These are phyloP conservation scores for Tillandsia fasciculata DNA, from an alignment of 176 grass and related monocot species.

Conservation along the genomic window DNA sequence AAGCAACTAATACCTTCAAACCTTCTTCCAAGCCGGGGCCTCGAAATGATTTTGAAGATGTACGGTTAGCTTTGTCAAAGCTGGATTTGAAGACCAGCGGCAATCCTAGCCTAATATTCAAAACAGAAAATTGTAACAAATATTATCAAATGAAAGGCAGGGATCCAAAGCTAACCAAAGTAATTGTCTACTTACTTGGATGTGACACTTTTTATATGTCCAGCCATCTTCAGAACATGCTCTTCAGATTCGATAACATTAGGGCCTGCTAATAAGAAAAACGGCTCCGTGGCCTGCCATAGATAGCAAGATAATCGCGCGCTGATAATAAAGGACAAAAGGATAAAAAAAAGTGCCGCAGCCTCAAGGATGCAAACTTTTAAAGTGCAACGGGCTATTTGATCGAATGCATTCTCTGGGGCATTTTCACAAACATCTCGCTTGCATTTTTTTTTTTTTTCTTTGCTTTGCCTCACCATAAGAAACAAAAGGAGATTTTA, in stretches of 20 bases:
- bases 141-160: not conserved
- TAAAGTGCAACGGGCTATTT: no score
- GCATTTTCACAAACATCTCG: no score
- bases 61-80: slow-evolving; percentile 96
- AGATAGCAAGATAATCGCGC: not conserved
- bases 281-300: slow-evolving; percentile 67
- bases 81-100: slow-evolving; percentile 91
- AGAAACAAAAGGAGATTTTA: no score
- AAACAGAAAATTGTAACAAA: slow-evolving; percentile 3
- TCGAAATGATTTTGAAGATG: slow-evolving; percentile 86
- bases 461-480: no score
- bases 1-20: slow-evolving; percentile 38
- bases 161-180: not conserved
- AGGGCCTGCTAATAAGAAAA: slow-evolving; percentile 80
- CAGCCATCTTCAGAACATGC: slow-evolving; percentile 81
- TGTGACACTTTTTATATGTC: slow-evolving; percentile 63
- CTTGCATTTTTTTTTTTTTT: no score
- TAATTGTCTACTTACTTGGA: slow-evolving; percentile 42
- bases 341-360: no score
- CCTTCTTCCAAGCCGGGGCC: slow-evolving; percentile 89
- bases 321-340: no score
- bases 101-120: slow-evolving; percentile 50
- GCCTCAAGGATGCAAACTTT: no score
- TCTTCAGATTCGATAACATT: slow-evolving; percentile 96
- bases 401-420: no score